These are phyloP conservation scores for Cryphonectria naterciae DNA, from an alignment of 2,329 filamentous ascomycete species.

Conservation along the genomic window DNA sequence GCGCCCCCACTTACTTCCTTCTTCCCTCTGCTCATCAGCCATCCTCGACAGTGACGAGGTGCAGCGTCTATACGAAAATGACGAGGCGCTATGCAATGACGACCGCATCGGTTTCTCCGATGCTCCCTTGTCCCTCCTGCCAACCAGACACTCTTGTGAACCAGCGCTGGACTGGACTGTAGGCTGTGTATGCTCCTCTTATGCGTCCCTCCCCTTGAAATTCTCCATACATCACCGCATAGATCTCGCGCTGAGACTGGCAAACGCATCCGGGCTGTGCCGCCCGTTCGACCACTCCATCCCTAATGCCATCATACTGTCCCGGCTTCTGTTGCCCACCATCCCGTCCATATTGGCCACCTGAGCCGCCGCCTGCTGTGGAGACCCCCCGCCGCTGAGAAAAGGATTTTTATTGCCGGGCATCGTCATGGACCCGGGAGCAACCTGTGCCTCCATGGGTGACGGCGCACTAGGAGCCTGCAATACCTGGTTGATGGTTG, in stretches of 20 bases:
- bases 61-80: not conserved
- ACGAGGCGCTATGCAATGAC: constrained; percentile 15
- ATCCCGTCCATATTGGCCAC: constrained; percentile 30
- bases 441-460: constrained; percentile 35
- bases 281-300: constrained; percentile 70
- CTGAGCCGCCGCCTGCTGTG: constrained; percentile 34
- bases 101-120: constrained; percentile 6
- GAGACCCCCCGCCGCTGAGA: constrained; percentile 41
- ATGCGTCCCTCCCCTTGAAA: not conserved
- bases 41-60: not conserved
- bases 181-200: not conserved
- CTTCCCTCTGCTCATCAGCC: constrained; percentile 12
- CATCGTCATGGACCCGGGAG: constrained; percentile 5
- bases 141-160: constrained; percentile 11
- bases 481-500: constrained; percentile 21
- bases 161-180: not conserved
- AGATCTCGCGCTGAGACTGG: constrained; percentile 69
- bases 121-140: not conserved
- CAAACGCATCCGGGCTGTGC: constrained; percentile 81
- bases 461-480: constrained; percentile 38
- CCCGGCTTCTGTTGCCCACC: constrained; percentile 62
- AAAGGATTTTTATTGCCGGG: constrained; percentile 62
- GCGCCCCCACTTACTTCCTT: not conserved
- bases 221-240: constrained; percentile 39
- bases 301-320: constrained; percentile 71